Percentiles rank a stretch among this genome's conserved stretches.
These are phyloP conservation scores for Chrysopogon serrulatus DNA, from an alignment of 176 grass and related monocot species.

Conservation along the genomic window DNA sequence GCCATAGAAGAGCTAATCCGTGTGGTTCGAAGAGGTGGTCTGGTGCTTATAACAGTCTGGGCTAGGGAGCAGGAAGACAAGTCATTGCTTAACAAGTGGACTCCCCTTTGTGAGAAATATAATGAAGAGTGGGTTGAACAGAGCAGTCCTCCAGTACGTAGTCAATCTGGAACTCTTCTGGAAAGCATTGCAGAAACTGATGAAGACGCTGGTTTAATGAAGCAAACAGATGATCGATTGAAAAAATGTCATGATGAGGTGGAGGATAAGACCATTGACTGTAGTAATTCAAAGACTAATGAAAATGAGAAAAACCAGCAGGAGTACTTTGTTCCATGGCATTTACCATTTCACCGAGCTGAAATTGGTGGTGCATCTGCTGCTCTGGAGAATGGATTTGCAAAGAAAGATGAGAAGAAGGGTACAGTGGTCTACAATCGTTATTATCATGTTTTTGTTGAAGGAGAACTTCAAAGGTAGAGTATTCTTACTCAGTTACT, in stretches of 20 bases:
- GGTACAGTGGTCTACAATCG: conserved; percentile 85
- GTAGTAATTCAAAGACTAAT: conserved; percentile 2
- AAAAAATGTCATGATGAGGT: conserved; percentile 21
- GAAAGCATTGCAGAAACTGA: conserved; percentile 76
- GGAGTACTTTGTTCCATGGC: conserved; percentile 99
- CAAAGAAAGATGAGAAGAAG: conserved; percentile 91
- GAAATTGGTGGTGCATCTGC: conserved; percentile 80
- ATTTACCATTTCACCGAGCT: conserved; percentile 92
- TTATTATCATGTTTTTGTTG: conserved; percentile 95
- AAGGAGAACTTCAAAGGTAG: conserved; percentile 96
- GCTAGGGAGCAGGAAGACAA: conserved; percentile 86
- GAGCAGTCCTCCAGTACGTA: conserved; percentile 44
- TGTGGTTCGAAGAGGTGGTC: conserved; percentile 74
- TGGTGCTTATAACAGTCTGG: conserved; percentile 96
- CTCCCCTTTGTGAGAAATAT: conserved; percentile 78
- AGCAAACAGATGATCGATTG: conserved; percentile 24
- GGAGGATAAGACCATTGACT: conserved; percentile 10
- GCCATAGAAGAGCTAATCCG: conserved; percentile 88
- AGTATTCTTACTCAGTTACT: neutral
- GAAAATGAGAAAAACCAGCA: conserved; percentile 52
- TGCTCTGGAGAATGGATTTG: conserved; percentile 81
- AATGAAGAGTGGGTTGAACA: conserved; percentile 89
- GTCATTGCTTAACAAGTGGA: conserved; percentile 80
- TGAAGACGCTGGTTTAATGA: conserved; percentile 16
- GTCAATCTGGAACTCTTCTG: conserved; percentile 43